Conservation (phyloP, 345 rosid species). For the Clarkia xantiana region DNA sequence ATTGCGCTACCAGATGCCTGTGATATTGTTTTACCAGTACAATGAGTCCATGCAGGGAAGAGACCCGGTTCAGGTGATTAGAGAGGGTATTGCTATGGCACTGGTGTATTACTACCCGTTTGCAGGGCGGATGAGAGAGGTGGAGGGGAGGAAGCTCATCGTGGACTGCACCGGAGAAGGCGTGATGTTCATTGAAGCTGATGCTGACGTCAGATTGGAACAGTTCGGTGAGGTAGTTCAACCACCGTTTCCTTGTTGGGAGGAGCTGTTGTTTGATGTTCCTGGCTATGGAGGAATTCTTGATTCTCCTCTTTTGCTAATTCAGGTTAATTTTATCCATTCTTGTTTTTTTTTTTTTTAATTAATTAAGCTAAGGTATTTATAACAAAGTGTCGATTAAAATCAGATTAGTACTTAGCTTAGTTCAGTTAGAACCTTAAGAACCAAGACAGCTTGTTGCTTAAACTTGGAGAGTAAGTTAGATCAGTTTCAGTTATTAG, state of each 20-base stretch:
- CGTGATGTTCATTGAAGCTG: conserved; percentile 32
- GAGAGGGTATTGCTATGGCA: conserved; percentile 18
- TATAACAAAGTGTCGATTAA: no score
- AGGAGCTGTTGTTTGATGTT: conserved; percentile 39
- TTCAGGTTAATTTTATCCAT: no score
- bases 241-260: conserved; percentile 37
- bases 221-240: conserved; percentile 28
- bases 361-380: no score
- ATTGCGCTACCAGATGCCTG: conserved; percentile 24
- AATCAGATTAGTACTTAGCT: no score
- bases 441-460: no score
- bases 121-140: conserved; percentile 40
- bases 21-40: conserved; percentile 17
- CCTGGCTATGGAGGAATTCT: conserved; percentile 27
- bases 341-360: no score
- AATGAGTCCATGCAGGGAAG: conserved; percentile 14
- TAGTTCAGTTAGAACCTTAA: no score
- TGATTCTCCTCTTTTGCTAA: conserved; percentile 26
- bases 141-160: conserved; percentile 24
- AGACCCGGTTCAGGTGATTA: conserved; percentile 26
- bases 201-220: conserved; percentile 34
- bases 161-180: conserved; percentile 51
- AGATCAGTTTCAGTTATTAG: no score
- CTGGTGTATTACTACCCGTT: conserved; percentile 37
- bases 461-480: no score